These are phyloP conservation scores for Rhodamnia argentea DNA, from an alignment of 345 rosid species.

Conservation along the genomic window DNA sequence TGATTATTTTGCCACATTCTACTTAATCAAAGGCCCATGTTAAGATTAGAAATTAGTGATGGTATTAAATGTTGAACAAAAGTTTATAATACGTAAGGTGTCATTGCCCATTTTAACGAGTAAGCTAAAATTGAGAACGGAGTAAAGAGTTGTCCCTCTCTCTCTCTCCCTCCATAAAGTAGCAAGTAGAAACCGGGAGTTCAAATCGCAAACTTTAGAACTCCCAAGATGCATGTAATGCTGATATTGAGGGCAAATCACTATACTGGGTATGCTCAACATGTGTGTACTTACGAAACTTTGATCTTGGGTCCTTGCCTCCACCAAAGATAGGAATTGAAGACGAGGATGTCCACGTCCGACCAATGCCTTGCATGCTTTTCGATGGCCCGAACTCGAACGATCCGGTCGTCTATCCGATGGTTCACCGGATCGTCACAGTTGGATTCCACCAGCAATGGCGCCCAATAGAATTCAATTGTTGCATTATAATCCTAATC, in stretches of 20 bases:
- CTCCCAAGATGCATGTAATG: background rate
- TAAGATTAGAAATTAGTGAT: background rate
- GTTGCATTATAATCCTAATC: conserved; percentile 73
- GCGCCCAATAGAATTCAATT: conserved; percentile 89
- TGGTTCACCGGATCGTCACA: conserved; percentile 78
- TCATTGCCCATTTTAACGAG: background rate
- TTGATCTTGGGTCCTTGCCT: conserved; percentile 51
- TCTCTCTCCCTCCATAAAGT: background rate
- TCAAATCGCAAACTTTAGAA: background rate
- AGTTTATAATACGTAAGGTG: background rate
- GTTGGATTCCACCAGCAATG: conserved; percentile 87
- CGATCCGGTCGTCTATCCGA: conserved; percentile 52
- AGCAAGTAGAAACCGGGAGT: background rate
- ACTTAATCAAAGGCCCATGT: background rate
- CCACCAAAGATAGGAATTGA: conserved; percentile 96
- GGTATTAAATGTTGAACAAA: background rate
- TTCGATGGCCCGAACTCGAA: conserved; percentile 60
- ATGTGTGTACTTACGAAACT: conserved; percentile 45
- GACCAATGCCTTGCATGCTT: conserved; percentile 85
- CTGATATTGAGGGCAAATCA: background rate
- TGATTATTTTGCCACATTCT: background rate
- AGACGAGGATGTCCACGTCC: conserved; percentile 55
- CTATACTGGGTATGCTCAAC: background rate
- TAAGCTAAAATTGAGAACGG: background rate
- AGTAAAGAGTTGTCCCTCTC: background rate